These are phyloP conservation scores for Cladophialophora bantiana DNA, from an alignment of 2,329 filamentous ascomycete species.

Conservation along the genomic window DNA sequence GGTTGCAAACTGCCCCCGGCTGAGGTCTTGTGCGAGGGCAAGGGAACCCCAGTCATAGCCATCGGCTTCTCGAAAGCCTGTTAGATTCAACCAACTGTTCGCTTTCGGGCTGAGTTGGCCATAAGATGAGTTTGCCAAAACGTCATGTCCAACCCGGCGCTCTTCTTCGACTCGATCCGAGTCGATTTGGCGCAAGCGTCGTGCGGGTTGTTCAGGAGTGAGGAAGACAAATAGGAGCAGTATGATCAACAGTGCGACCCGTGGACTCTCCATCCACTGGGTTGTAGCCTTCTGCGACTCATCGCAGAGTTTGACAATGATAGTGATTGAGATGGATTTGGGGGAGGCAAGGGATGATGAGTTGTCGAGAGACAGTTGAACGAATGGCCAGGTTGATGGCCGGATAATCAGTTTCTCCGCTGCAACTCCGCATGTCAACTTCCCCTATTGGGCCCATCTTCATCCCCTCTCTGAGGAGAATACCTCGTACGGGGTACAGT, in stretches of 20 bases:
- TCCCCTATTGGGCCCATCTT: not conserved
- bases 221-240: slow-evolving; percentile 62
- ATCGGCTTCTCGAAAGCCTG: slow-evolving; percentile 77
- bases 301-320: slow-evolving; percentile 26
- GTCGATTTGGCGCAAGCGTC: slow-evolving; percentile 30
- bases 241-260: slow-evolving; percentile 57
- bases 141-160: slow-evolving; percentile 45
- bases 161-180: slow-evolving; percentile 52
- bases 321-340: slow-evolving; percentile 12
- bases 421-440: not conserved
- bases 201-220: slow-evolving; percentile 50
- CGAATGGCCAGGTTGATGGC: not conserved
- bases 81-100: slow-evolving; percentile 70
- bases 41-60: slow-evolving; percentile 81
- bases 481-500: no score
- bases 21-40: slow-evolving; percentile 31
- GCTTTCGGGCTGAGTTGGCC: slow-evolving; percentile 58
- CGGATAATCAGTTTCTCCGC: slow-evolving; percentile 9
- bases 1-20: slow-evolving; percentile 60
- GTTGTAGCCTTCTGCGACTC: slow-evolving; percentile 24
- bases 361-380: not conserved
- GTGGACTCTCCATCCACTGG: slow-evolving; percentile 49
- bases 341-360: not conserved
- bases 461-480: no score
- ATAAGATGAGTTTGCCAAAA: slow-evolving; percentile 53